These are phyloP conservation scores for Purpureocillium takamizusanense DNA, from an alignment of 2,329 filamentous ascomycete genomes.

Conservation along the genomic window DNA sequence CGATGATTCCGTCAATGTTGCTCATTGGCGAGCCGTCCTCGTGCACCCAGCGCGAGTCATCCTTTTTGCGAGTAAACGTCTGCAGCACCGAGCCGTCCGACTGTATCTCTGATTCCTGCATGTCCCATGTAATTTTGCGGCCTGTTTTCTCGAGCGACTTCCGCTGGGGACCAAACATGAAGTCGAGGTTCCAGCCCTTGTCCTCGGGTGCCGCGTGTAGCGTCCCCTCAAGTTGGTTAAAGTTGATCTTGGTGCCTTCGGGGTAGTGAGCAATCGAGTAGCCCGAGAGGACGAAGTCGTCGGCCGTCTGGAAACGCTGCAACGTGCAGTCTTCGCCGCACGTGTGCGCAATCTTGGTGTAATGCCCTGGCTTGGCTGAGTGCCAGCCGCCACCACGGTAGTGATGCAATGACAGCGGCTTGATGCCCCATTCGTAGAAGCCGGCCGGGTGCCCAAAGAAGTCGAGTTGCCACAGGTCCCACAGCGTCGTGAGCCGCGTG, in stretches of 20 bases:
- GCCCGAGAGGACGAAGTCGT: conserved; percentile 47
- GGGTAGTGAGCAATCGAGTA: conserved; percentile 52
- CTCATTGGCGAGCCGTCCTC: conserved; percentile 37
- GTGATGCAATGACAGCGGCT: conserved; percentile 54
- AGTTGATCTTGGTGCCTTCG: conserved; percentile 37
- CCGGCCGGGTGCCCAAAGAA: conserved; percentile 51
- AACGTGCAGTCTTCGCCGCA: conserved; percentile 54
- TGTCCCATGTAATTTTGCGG: conserved; percentile 43
- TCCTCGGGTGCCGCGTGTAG: conserved; percentile 38
- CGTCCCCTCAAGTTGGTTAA: conserved; percentile 42
- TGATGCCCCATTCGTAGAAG: conserved; percentile 54
- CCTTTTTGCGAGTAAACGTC: conserved; percentile 41
- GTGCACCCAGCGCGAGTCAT: conserved; percentile 45
- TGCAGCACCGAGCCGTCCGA: conserved; percentile 42
- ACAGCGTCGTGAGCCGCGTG: conserved; percentile 45
- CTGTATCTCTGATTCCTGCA: conserved; percentile 38
- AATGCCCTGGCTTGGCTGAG: conserved; percentile 41
- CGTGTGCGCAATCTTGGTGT: conserved; percentile 47
- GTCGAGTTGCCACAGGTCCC: conserved; percentile 53
- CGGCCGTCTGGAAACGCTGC: conserved; percentile 45
- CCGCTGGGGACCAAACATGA: conserved; percentile 40
- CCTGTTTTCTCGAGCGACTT: conserved; percentile 37
- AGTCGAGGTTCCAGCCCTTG: conserved; percentile 42
- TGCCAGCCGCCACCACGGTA: conserved; percentile 55
- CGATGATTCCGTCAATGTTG: conserved; percentile 43